Conservation (phyloP, 768 basidiomycete species). For the Polyporus arcularius region DNA sequence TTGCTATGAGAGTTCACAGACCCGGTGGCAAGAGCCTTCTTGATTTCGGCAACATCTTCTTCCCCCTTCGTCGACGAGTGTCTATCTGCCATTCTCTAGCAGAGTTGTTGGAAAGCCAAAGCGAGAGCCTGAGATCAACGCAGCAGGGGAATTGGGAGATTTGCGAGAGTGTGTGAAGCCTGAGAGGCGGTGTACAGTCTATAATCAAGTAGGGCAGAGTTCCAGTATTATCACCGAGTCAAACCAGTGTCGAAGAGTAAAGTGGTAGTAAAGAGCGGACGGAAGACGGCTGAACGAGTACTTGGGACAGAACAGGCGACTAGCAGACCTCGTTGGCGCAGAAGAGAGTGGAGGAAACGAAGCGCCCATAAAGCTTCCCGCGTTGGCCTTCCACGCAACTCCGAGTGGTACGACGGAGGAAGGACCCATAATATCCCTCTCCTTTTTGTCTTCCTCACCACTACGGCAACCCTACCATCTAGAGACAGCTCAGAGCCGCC, state of each 20-base stretch:
- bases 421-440: too few species aligned
- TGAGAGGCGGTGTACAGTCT: neutral
- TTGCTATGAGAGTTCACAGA: conserved; percentile 12
- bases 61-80: conserved; percentile 20
- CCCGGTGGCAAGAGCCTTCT: conserved; percentile 48
- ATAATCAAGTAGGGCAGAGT: neutral
- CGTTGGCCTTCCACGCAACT: too few species aligned
- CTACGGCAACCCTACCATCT: too few species aligned
- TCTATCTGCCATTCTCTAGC: neutral
- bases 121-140: neutral
- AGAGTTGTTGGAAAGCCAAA: neutral
- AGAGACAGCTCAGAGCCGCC: too few species aligned
- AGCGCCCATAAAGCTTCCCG: too few species aligned
- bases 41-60: conserved; percentile 53
- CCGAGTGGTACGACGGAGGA: too few species aligned
- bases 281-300: neutral
- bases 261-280: conserved; percentile 3
- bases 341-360: too few species aligned
- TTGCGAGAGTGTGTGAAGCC: neutral
- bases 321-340: neutral
- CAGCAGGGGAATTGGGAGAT: neutral
- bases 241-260: neutral
- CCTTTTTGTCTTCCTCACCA: too few species aligned
- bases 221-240: neutral
- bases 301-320: neutral